Evolutionary conservation across 2,329 filamentous ascomycete species (phyloP).

Genomic region (Helotiales sp.): DNA sequence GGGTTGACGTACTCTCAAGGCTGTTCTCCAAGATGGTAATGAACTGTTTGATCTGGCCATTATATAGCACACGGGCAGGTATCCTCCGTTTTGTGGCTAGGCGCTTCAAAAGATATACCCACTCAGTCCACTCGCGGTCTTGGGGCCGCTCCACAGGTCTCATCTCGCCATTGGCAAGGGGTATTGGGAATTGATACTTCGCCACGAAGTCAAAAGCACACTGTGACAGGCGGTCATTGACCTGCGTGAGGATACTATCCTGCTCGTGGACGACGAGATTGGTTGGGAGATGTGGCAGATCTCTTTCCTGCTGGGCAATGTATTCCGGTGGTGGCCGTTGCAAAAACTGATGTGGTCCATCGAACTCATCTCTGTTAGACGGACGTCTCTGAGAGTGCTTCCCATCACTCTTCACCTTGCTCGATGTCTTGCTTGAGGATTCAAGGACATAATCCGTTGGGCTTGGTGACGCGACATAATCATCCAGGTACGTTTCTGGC

Average conservation of each 20-base stretch:
- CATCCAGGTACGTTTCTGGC: slow-evolving; percentile 35
- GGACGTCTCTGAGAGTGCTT: slow-evolving; percentile 61
- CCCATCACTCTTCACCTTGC: slow-evolving; percentile 47
- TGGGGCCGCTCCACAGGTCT: slow-evolving; percentile 71
- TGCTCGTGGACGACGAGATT: slow-evolving; percentile 83
- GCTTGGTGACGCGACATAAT: slow-evolving; percentile 54
- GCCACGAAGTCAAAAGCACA: slow-evolving; percentile 90
- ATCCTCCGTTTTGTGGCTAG: slow-evolving; percentile 85
- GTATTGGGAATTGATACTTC: slow-evolving; percentile 88
- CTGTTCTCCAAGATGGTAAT: slow-evolving; percentile 87
- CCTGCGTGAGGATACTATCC: slow-evolving; percentile 74
- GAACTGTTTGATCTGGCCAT: slow-evolving; percentile 89
- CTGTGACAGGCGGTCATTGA: slow-evolving; percentile 82
- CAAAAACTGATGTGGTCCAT: slow-evolving; percentile 81
- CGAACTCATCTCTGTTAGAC: slow-evolving; percentile 85
- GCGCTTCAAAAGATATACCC: slow-evolving; percentile 84
- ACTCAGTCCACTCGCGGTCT: slow-evolving; percentile 88
- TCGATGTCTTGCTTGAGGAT: slow-evolving; percentile 43
- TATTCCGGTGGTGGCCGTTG: slow-evolving; percentile 70
- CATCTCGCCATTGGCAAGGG: slow-evolving; percentile 70
- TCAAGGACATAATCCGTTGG: slow-evolving; percentile 62
- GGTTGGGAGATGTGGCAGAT: slow-evolving; percentile 79
- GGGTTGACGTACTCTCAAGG: no score
- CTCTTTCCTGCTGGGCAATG: slow-evolving; percentile 74
- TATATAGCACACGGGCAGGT: slow-evolving; percentile 79